A percentile compares a stretch with the other conserved stretches of the same genome.
Conservation (phyloP, 176 grass and related monocot genomes). For the Carex littledalei region DNA sequence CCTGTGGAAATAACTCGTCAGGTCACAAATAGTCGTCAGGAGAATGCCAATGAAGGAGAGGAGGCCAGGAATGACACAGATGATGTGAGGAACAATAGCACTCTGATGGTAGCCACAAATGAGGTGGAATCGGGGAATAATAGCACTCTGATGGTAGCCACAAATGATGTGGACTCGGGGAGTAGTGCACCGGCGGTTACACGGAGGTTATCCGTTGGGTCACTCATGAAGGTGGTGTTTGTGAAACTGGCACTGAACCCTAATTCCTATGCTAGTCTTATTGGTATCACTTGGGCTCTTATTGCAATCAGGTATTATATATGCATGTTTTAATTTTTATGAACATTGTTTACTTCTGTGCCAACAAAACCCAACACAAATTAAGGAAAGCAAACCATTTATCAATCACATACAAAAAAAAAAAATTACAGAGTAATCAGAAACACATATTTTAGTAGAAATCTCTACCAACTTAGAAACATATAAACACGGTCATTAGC, state of each 20-base stretch:
- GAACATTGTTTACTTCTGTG: no score
- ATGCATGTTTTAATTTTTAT: no score
- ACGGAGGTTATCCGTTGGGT: no score
- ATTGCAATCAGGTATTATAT: conserved; percentile 46
- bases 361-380: not conserved
- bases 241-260: conserved; percentile 61
- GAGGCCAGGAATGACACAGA: not conserved
- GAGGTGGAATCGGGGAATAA: conserved; percentile 1
- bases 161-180: conserved; percentile 20
- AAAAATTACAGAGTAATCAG: no score
- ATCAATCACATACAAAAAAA: no score
- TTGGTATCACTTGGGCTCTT: conserved; percentile 72
- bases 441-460: no score
- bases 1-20: no score
- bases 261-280: conserved; percentile 57
- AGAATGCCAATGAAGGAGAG: not conserved
- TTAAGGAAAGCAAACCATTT: not conserved
- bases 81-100: not conserved
- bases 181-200: not conserved
- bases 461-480: no score
- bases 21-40: not conserved
- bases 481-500: no score
- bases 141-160: not conserved
- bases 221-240: conserved; percentile 45
- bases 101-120: not conserved